Conservation (phyloP, 345 rosid genomes). For the Salix arbutifolia region DNA sequence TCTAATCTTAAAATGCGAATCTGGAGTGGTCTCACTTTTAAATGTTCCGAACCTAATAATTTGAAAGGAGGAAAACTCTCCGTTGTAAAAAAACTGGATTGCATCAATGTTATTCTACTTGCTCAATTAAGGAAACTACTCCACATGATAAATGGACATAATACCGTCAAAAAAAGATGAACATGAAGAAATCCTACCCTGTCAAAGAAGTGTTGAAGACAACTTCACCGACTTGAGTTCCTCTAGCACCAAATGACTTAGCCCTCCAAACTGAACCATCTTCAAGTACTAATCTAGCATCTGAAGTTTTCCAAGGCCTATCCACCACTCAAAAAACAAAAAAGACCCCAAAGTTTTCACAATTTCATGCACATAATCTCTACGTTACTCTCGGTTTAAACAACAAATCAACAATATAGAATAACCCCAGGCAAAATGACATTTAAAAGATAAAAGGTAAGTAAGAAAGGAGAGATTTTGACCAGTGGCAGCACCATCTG, state of each 20-base stretch:
- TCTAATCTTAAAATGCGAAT: background rate
- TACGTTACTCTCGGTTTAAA: background rate
- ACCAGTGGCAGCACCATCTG: constrained; percentile 51
- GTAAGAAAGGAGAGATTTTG: background rate
- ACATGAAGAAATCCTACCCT: constrained; percentile 41
- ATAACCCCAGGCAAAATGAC: background rate
- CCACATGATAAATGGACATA: background rate
- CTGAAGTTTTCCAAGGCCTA: constrained; percentile 77
- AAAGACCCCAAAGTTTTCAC: background rate
- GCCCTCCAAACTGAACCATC: constrained; percentile 96
- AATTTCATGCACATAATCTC: background rate
- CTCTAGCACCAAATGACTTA: constrained; percentile 91
- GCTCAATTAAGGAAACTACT: background rate
- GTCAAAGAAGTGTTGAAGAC: constrained; percentile 96
- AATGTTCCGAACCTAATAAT: background rate
- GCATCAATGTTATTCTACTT: background rate
- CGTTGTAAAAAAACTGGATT: background rate
- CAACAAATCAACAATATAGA: background rate
- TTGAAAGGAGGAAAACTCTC: background rate
- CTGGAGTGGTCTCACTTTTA: background rate
- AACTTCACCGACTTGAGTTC: constrained; percentile 91
- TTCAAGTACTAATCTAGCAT: constrained; percentile 87
- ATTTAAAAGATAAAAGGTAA: background rate
- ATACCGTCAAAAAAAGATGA: background rate
- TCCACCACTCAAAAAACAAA: constrained; percentile 34